These are phyloP conservation scores for Silene coronaria DNA, from an alignment of 179 eudicot genomes.

Conservation along the genomic window DNA sequence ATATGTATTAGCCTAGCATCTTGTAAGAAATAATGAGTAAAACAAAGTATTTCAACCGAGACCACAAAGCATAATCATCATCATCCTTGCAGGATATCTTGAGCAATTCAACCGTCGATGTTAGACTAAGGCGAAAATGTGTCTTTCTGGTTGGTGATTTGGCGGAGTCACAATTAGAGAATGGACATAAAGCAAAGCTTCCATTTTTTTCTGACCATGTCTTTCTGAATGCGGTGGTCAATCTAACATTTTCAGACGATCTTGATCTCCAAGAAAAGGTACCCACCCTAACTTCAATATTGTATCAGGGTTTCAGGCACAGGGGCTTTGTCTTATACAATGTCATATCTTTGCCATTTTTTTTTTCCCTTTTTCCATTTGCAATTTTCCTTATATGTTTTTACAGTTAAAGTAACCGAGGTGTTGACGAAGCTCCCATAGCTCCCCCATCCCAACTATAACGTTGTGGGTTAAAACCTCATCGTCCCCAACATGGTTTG, in stretches of 20 bases:
- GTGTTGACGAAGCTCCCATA: too few species aligned
- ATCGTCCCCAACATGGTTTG: too few species aligned
- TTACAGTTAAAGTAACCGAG: too few species aligned
- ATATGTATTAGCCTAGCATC: too few species aligned
- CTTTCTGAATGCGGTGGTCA: conserved; percentile 67
- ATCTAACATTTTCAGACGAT: conserved; percentile 51
- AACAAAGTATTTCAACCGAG: background rate
- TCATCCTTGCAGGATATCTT: conserved; percentile 58
- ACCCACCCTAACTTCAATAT: background rate
- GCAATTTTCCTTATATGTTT: too few species aligned
- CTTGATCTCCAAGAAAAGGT: conserved; percentile 97
- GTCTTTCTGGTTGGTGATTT: conserved; percentile 72
- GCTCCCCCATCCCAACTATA: too few species aligned
- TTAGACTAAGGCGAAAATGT: conserved; percentile 60
- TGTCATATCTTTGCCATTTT: too few species aligned
- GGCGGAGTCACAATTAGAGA: conserved; percentile 51
- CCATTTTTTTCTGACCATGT: conserved; percentile 53
- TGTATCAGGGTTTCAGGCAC: background rate
- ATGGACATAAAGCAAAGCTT: conserved; percentile 35
- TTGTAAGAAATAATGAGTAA: too few species aligned
- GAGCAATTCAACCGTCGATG: conserved; percentile 64
- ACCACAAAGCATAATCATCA: background rate
- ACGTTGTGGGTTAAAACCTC: too few species aligned
- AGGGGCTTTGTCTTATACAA: too few species aligned
- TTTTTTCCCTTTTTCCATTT: too few species aligned